phyloP scores from a whole-genome alignment of 1,284 basidiomycete genomes.

The Ceratobasidium sp. region DNA sequence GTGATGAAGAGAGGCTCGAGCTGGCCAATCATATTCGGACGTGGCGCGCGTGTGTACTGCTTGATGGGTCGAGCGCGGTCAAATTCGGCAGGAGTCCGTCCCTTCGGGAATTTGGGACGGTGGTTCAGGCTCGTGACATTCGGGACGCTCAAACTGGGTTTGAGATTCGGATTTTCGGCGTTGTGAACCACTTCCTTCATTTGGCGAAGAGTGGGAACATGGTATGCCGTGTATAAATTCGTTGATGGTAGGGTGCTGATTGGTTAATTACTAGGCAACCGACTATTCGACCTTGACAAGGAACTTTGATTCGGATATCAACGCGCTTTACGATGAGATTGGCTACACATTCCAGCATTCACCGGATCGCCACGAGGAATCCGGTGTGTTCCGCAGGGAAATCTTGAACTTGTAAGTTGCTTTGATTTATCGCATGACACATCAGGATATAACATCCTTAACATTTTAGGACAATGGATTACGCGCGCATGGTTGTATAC shows the following conservation, averaged over 20 bases:
- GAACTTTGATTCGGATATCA: neutral
- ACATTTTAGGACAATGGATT: conserved; percentile 19
- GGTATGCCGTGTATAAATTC: neutral
- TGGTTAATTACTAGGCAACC: neutral
- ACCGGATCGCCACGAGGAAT: neutral
- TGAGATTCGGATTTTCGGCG: conserved; percentile 23
- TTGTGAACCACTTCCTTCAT: conserved; percentile 16
- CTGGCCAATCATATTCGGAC: conserved; percentile 33
- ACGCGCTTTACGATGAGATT: conserved; percentile 11
- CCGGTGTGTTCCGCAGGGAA: neutral
- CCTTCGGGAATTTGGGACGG: neutral
- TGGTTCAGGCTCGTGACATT: neutral
- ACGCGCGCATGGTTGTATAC: conserved; percentile 34
- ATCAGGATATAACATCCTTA: neutral
- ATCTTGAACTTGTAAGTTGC: conserved; percentile 13
- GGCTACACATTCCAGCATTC: neutral
- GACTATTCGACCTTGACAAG: neutral
- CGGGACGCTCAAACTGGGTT: conserved; percentile 1
- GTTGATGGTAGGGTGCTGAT: neutral
- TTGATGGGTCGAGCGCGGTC: conserved; percentile 14
- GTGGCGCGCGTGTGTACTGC: conserved; percentile 24
- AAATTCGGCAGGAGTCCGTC: conserved; percentile 18
- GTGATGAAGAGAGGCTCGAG: neutral
- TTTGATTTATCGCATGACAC: neutral
- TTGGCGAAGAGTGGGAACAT: conserved; percentile 4